A percentile compares a stretch with the other conserved stretches of the same genome.
phyloP scores from a whole-genome alignment of 352 stramenopile genomes.

The Salisapilia sapeloensis region DNA sequence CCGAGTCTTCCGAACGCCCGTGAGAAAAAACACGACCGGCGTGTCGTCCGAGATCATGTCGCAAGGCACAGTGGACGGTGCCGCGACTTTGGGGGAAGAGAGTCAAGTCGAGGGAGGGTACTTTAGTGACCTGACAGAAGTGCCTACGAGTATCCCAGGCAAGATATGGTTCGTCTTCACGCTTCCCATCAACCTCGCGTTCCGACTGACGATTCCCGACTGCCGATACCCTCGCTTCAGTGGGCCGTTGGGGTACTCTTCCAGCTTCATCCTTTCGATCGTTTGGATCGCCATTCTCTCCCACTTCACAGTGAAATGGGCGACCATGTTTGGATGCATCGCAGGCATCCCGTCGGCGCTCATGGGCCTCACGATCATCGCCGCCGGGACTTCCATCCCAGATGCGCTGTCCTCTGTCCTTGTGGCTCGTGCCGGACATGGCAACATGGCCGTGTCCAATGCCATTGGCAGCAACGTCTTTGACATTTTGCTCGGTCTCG shows the following conservation, averaged over 20 bases:
- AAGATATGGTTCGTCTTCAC: slow-evolving; percentile 50
- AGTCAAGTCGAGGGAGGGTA: no score
- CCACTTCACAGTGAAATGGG: slow-evolving; percentile 43
- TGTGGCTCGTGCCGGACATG: slow-evolving; percentile 59
- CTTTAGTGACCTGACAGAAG: slow-evolving; percentile 35
- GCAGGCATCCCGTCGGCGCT: slow-evolving; percentile 46
- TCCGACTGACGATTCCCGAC: slow-evolving; percentile 56
- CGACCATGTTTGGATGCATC: slow-evolving; percentile 45
- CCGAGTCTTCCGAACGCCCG: no score
- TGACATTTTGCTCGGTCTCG: slow-evolving; percentile 64
- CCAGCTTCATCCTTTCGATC: slow-evolving; percentile 51
- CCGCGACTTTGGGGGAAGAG: background rate
- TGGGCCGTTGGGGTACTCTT: slow-evolving; percentile 16
- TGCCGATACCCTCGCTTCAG: slow-evolving; percentile 43
- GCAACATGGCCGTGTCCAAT: slow-evolving; percentile 72
- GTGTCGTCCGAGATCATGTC: background rate
- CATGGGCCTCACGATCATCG: slow-evolving; percentile 71
- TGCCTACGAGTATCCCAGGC: slow-evolving; percentile 14
- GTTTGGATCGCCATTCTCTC: slow-evolving; percentile 59
- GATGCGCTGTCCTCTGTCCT: slow-evolving; percentile 67
- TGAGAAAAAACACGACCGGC: background rate
- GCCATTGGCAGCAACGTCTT: slow-evolving; percentile 77
- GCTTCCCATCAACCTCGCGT: slow-evolving; percentile 42
- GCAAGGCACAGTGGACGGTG: background rate
- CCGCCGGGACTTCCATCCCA: slow-evolving; percentile 57